Base-by-base conservation (phyloP, 768 basidiomycete genomes). In the Lyophyllum semitale region DNA sequence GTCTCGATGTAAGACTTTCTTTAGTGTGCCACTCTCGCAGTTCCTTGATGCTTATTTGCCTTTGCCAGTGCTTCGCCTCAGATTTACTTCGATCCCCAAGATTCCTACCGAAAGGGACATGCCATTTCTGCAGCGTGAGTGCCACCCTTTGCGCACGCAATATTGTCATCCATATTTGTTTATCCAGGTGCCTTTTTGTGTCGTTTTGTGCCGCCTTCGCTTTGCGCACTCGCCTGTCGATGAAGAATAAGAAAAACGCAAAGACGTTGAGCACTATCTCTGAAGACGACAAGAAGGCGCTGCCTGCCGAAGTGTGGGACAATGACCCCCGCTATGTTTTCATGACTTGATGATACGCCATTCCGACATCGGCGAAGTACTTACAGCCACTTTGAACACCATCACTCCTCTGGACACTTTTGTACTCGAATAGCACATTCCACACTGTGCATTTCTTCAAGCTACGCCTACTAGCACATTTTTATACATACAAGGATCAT, bases 81-180 rank as follows among this genome's bases (percentile, higher is more conserved):
- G 61, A 71, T 84, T 8, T 83, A 84, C 57, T 83, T 82, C 51
- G 82, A 84, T 58, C 70, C 79, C 0, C 64, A 77, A 37, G 77
- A 82, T 54, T 62, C 70, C 8, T 84, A 70, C 65, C 75, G 81
- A 17, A 81, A 81, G 60, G 83, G 79, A 0, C 82, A 84, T 61
- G 81, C 77, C 1, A 80, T 84, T 30, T 72, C 81, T 15, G 82
- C 82, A 26, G 80, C 70, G 81, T 83, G 57, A 59, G 68, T 59
- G 7, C 35, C 18, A 13, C 18, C 20, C 18, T 38, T 23, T 33
- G 4, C 15, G 42, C 20, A 30, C 38, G n/a, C 17, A 17, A 25
- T 23, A 51, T 30, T 27, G 26, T 25, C 41, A 37, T n/a, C n/a
- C n/a, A n/a, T n/a, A n/a, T n/a, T n/a, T n/a, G n/a, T n/a, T n/a